phyloP scores from a whole-genome alignment of 495 filamentous ascomycete genomes.

The Hypoxylon fragiforme region DNA sequence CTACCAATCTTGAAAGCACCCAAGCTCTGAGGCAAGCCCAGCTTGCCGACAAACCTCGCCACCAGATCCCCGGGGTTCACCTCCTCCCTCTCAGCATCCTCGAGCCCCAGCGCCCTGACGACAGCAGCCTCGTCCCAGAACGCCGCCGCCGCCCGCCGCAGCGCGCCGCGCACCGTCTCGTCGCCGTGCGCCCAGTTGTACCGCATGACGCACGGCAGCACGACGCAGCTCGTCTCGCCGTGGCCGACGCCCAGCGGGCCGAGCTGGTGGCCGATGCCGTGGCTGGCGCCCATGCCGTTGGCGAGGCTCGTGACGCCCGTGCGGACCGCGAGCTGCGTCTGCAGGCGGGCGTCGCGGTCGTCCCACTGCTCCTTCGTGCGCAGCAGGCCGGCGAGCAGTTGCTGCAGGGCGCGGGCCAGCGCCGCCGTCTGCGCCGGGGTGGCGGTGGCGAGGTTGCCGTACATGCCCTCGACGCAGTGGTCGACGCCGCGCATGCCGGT shows the following conservation, averaged over 20 bases:
- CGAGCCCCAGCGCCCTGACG: slow-evolving; percentile 43
- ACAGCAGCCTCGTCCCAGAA: slow-evolving; percentile 54
- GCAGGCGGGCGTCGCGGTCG: slow-evolving; percentile 53
- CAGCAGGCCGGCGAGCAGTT: slow-evolving; percentile 57
- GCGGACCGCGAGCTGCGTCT: slow-evolving; percentile 38
- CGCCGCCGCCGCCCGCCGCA: slow-evolving; percentile 51
- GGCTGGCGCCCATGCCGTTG: slow-evolving; percentile 54
- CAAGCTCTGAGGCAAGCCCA: slow-evolving; percentile 40
- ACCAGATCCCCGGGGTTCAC: slow-evolving; percentile 39
- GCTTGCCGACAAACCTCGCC: slow-evolving; percentile 35
- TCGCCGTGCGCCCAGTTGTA: slow-evolving; percentile 52
- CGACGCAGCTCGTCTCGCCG: slow-evolving; percentile 67
- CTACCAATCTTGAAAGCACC: slow-evolving; percentile 40
- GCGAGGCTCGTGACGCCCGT: slow-evolving; percentile 31
- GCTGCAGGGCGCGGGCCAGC: slow-evolving; percentile 49
- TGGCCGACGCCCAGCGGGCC: slow-evolving; percentile 67
- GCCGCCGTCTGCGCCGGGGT: slow-evolving; percentile 41
- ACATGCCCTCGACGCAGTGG: slow-evolving; percentile 65
- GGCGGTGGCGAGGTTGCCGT: slow-evolving; percentile 39
- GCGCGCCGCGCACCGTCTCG: slow-evolving; percentile 46
- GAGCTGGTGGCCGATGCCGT: slow-evolving; percentile 70
- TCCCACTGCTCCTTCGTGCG: slow-evolving; percentile 47
- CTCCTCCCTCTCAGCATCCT: slow-evolving; percentile 39
- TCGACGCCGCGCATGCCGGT: slow-evolving; percentile 66
- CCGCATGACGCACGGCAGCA: slow-evolving; percentile 63